Evolutionary conservation across 2,329 filamentous ascomycete genomes (phyloP).

Genomic region (Coleophoma crateriformis): DNA sequence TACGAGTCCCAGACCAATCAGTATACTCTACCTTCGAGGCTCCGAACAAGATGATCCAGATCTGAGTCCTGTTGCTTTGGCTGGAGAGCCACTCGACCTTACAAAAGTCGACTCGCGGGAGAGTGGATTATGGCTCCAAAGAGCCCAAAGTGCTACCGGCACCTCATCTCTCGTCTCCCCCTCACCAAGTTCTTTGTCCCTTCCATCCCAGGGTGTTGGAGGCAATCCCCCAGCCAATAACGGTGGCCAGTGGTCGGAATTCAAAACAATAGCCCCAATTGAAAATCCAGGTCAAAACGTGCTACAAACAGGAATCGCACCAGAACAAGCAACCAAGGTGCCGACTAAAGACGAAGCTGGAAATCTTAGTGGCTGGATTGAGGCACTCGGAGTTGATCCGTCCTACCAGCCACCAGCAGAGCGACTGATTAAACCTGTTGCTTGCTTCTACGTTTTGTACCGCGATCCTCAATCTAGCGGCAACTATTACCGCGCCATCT

Average conservation of each 20-base stretch:
- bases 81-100: slow-evolving; percentile 60
- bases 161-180: slow-evolving; percentile 60
- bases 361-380: slow-evolving; percentile 76
- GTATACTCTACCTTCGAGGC: slow-evolving; percentile 71
- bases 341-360: slow-evolving; percentile 54
- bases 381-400: slow-evolving; percentile 84
- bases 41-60: slow-evolving; percentile 77
- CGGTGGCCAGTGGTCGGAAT: slow-evolving; percentile 50
- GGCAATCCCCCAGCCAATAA: slow-evolving; percentile 22
- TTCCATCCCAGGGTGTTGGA: slow-evolving; percentile 50
- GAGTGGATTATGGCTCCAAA: slow-evolving; percentile 31
- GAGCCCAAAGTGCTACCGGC: slow-evolving; percentile 47
- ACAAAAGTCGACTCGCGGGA: slow-evolving; percentile 37
- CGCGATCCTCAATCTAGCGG: slow-evolving; percentile 41
- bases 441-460: slow-evolving; percentile 79
- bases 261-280: slow-evolving; percentile 45
- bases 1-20: slow-evolving; percentile 73
- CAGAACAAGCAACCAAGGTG: slow-evolving; percentile 49
- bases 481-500: slow-evolving; percentile 76
- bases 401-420: slow-evolving; percentile 77
- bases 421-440: slow-evolving; percentile 64
- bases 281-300: slow-evolving; percentile 36
- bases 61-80: slow-evolving; percentile 67
- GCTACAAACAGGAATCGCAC: slow-evolving; percentile 37
- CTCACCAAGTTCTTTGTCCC: slow-evolving; percentile 59